A percentile compares a stretch with the other conserved stretches of the same genome.
Conservation (phyloP, 1,139 yeast genomes). For the Taphrina betulina region DNA sequence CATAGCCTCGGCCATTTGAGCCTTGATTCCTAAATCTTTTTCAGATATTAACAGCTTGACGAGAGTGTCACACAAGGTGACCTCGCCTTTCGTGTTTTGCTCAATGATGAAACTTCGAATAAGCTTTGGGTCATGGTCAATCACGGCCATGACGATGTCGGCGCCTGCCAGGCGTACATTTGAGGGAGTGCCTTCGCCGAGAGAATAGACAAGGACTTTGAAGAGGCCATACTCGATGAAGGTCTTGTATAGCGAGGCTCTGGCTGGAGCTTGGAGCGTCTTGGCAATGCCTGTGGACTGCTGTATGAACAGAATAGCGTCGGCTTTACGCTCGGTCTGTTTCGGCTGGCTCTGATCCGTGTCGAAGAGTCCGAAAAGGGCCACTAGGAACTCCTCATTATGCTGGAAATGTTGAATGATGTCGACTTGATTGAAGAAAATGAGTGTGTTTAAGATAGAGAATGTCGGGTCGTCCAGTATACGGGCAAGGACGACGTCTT, state of each 20-base stretch:
- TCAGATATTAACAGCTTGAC: constrained; percentile 64
- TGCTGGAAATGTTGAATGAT: constrained; percentile 67
- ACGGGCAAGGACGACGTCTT: constrained; percentile 81
- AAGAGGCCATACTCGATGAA: constrained; percentile 70
- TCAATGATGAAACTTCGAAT: constrained; percentile 44
- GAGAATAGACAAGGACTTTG: constrained; percentile 68
- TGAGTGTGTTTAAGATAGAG: constrained; percentile 61
- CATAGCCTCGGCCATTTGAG: constrained; percentile 82
- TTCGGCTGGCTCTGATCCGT: constrained; percentile 11
- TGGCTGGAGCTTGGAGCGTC: constrained; percentile 61
- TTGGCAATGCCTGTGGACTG: constrained; percentile 78
- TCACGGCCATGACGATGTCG: constrained; percentile 73
- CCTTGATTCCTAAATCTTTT: constrained; percentile 66
- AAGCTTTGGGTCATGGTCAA: constrained; percentile 77
- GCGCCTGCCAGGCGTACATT: constrained; percentile 70
- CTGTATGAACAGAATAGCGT: constrained; percentile 76
- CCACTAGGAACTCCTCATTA: constrained; percentile 51
- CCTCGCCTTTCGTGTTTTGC: constrained; percentile 12
- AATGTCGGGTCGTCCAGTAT: constrained; percentile 77
- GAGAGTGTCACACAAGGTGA: constrained; percentile 54
- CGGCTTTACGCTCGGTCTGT: constrained; percentile 49
- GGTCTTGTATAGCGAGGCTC: constrained; percentile 62
- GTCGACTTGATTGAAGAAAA: constrained; percentile 66
- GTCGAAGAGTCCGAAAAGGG: constrained; percentile 53
- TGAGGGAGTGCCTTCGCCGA: constrained; percentile 52